Base-by-base conservation (phyloP, 1,284 basidiomycete genomes). In the Caloboletus inedulis region DNA sequence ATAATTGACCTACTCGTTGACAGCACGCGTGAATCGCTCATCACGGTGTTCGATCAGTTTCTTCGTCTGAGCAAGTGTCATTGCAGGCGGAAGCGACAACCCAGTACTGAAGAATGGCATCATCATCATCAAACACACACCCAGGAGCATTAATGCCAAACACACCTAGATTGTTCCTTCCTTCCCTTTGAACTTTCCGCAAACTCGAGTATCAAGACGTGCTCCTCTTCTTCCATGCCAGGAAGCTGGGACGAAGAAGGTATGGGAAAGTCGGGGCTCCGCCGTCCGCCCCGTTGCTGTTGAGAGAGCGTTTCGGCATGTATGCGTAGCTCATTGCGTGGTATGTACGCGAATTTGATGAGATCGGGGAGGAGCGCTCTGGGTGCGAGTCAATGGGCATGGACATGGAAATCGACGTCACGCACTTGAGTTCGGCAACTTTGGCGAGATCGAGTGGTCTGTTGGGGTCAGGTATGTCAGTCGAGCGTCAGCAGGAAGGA, bases 391-490 rank as follows among this genome's bases (percentile, higher is more conserved):
- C n/a, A 47, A 33, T 39, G 8, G 10, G 7, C 0, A 27, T 29
- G 34, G 18, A 46, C 25, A 14, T 0, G 29, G 36, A n/a, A 27
- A 45, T 14, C 1, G 19, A 27, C 0, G 18, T 29, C n/a, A 51
- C 78, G 55, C 52, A 93, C 87, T 95, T 95, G 56, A 96, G 77
- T 69, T 94, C 89, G 4, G 92, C 89, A 23, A 96, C 83, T 60
- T 85, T 82, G 30, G 76, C 69, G 16, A 94, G 74, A 55, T 93
- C 85, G n/a, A 96, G 74, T 0, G 91, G 88, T 43, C 91, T 94
- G 39, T 46, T 39, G 41, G 35, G 27, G 9, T 37, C 27, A 19
- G 49, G 7, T 36, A 16, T 21, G 58, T 62, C 31, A 65, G 48
- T 52, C 30, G 43, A 23, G 16, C n/a, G n/a, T 41, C 3, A 6